A percentile compares a stretch with the other conserved stretches of the same genome.
phyloP scores from a whole-genome alignment of 805 yeast species.

The Millerozyma acaciae region DNA sequence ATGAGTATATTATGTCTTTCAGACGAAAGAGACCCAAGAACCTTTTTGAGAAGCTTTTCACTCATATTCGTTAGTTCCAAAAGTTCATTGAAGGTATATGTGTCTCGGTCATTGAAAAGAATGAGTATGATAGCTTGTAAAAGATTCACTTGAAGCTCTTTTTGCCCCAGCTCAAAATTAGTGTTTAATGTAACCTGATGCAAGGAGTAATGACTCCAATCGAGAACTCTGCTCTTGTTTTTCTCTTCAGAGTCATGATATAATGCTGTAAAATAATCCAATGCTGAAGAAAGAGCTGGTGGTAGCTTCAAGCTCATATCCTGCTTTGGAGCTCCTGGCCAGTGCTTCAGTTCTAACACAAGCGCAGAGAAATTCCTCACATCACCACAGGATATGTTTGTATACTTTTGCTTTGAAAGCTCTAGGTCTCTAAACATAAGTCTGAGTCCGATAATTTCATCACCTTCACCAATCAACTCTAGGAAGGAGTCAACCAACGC shows the following conservation, averaged over 20 bases:
- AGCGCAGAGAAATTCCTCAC: constrained; percentile 26
- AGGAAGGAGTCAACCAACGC: constrained; percentile 21
- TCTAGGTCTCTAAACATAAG: constrained; percentile 34
- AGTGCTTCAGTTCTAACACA: constrained; percentile 30
- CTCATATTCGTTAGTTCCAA: constrained; percentile 28
- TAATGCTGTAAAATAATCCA: constrained; percentile 18
- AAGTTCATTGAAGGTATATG: constrained; percentile 19
- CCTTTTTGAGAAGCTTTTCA: constrained; percentile 22
- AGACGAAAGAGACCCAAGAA: constrained; percentile 24
- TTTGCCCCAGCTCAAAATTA: constrained; percentile 25
- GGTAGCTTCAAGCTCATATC: constrained; percentile 24
- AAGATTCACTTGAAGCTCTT: constrained; percentile 36
- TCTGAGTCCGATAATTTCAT: constrained; percentile 23
- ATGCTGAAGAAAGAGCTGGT: constrained; percentile 9
- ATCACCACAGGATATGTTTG: constrained; percentile 2
- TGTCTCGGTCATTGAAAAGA: constrained; percentile 30
- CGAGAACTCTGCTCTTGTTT: constrained; percentile 23
- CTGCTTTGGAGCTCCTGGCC: constrained; percentile 38
- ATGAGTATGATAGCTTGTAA: constrained; percentile 41
- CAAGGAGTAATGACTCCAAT: constrained; percentile 40
- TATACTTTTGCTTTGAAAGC: constrained; percentile 16
- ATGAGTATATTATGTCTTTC: constrained; percentile 30
- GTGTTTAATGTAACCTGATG: constrained; percentile 37
- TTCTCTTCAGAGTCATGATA: constrained; percentile 20
- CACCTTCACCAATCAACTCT: constrained; percentile 28